Evolutionary conservation across 2,329 filamentous ascomycete genomes (phyloP), one percentile per base, ranked within the genome.

Genomic region (Aurifilum marmelostoma): DNA sequence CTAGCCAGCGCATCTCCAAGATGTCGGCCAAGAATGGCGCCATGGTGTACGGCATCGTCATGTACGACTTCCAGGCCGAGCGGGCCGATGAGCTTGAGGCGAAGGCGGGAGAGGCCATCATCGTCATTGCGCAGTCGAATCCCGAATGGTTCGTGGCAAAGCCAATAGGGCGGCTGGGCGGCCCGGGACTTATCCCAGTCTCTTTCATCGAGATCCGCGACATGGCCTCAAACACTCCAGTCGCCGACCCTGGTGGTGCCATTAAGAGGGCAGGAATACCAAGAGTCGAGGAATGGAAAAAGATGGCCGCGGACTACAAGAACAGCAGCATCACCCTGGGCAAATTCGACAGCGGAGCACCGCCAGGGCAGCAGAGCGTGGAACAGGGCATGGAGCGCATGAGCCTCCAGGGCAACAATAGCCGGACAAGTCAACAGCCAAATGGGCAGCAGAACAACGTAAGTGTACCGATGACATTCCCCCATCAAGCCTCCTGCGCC

Each of bases 91-190:
- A 99, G 81, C 82, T 99, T 69, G 94, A 97, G 74, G 96, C 96
- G 63, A 97, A 97, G 79, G 92, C 93, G 61, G 95, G 94, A 69
- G 96, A 99, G 81, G 93, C 94, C 66, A 97, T 99, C 76, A 97
- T 99, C 73, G 94, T 99, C 67, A 98, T 98, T 77, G 96, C 96
- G 59, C 96, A 98, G 80, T 98, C 95, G 8, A 98, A 98, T 76
- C 93, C 95, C 6, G 96, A 99, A 80, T 99, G 96, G 96, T 98
- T 98, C 77, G 95, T 99, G 71, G 96, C 96, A 64, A 99, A 99
- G 81, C 96, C 96, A n/a, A 99, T 99, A 78, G 95, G 94, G 72
- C 88, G 96, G 73, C 85, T 99, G n/a, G 96, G 96, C 58, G 96
- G 96, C 1, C 96, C 96, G 0, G 96, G 96, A 54, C 82, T 99